Evolutionary conservation across 2,329 filamentous ascomycete genomes (phyloP).

Genomic region (Colletotrichum neosansevieriae): DNA sequence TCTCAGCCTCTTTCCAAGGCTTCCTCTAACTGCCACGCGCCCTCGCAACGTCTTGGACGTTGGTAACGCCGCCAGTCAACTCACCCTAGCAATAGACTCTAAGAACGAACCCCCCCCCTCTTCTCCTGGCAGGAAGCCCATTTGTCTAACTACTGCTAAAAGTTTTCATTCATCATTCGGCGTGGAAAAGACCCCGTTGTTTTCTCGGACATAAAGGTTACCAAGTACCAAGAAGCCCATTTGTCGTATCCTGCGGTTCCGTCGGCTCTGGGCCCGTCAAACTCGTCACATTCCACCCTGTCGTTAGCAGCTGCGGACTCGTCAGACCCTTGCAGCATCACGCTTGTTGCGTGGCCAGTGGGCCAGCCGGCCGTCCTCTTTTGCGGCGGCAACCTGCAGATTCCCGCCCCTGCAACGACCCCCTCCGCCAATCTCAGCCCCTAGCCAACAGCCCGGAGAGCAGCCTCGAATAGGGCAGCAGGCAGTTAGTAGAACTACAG

Average conservation of each 20-base stretch:
- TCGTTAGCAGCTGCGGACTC: no score
- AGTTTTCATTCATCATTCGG: no score
- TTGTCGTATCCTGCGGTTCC: slow-evolving; percentile 29
- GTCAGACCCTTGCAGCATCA: slow-evolving; percentile 35
- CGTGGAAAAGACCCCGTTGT: no score
- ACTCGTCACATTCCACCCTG: slow-evolving; percentile 37
- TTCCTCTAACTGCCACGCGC: slow-evolving; percentile 4
- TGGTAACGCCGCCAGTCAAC: slow-evolving; percentile 1
- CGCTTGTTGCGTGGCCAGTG: slow-evolving; percentile 36
- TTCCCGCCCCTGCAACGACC: slow-evolving; percentile 36
- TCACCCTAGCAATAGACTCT: slow-evolving; percentile 7
- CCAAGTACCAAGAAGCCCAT: no score
- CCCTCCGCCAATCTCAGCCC: slow-evolving; percentile 36
- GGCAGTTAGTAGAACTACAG: slow-evolving; percentile 2
- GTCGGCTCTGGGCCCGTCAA: slow-evolving; percentile 33
- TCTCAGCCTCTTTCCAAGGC: slow-evolving; percentile 8
- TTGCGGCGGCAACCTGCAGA: slow-evolving; percentile 43
- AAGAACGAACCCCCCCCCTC: not conserved
- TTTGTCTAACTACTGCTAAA: no score
- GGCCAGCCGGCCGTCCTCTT: slow-evolving; percentile 36
- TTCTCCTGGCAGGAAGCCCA: slow-evolving; percentile 9
- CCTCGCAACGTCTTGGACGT: not conserved
- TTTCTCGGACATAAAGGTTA: no score
- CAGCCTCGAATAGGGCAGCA: slow-evolving; percentile 40
- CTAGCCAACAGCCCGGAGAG: slow-evolving; percentile 40